Base-by-base conservation (phyloP, 2,329 filamentous ascomycete genomes). In the Plectosphaerella sp. region DNA sequence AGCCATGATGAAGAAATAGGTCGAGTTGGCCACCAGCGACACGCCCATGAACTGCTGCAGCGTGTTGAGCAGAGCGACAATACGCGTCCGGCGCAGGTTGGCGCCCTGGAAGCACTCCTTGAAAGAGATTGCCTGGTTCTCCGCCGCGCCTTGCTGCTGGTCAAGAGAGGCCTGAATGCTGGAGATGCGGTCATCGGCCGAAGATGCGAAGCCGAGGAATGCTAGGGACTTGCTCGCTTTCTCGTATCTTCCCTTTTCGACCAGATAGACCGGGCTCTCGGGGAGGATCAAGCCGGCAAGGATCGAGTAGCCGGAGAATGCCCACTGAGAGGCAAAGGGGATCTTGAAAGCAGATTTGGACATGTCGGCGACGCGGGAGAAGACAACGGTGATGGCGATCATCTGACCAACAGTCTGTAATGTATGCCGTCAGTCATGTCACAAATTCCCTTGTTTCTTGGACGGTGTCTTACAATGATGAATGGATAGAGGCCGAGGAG, bases 311-410 rank as follows among this genome's bases (percentile, higher is more conserved):
- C 35, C 50, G 4, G 45, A 33, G 12, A 52, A 52, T 3, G 49
- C 47, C 54, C 54, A 56, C 16, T 49, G 52, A 14, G 43, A 45
- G n/a, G 49, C 52, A 5, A 54, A 48, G 2, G 37, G 49, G 10
- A 54, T 45, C 22, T 49, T 39, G 33, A 46, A 46, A 15, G 43
- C 43, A 9, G 22, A 15, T n/a, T 15, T 14, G 24, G 24, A 15
- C 43, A 46, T 46, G 5, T 28, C 22, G 22, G 43, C 11, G 7
- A 46, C 43, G 22, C 43, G 43, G 16, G 43, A 28, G 22, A 46
- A 46, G 43, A 46, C 43, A 5, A 46, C 43, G 5, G 43, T 28
- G 22, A 46, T 46, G 43, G 43, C 43, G 7, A 46, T 46, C 43
- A 46, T 46, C 15, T 46, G 43, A 1, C 43, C 43, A 22, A 46